Conservation (phyloP, 1,284 basidiomycete species). For the Moniliella sp. region DNA sequence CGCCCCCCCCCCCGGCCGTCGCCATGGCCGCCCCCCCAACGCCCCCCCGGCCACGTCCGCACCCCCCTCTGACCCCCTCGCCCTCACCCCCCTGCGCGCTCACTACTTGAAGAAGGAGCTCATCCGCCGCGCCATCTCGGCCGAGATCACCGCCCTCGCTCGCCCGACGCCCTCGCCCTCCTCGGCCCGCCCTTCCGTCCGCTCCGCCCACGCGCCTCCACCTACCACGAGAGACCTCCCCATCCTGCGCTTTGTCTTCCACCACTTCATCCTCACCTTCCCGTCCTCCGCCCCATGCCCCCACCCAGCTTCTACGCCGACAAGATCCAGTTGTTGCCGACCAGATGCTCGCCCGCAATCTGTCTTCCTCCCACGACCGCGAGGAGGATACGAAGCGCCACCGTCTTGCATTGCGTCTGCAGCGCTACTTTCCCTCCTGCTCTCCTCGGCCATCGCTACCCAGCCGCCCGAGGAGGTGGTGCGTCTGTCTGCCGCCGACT, state of each 20-base stretch:
- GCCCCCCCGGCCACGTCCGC: no score
- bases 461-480: slow-evolving; percentile 17
- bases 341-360: slow-evolving; percentile 22
- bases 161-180: slow-evolving; percentile 23
- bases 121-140: slow-evolving; percentile 58
- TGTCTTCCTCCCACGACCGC: slow-evolving; percentile 14
- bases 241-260: slow-evolving; percentile 26
- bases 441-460: slow-evolving; percentile 8
- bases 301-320: slow-evolving; percentile 29
- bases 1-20: no score
- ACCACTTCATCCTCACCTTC: slow-evolving; percentile 30
- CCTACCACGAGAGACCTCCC: slow-evolving; percentile 15
- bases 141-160: slow-evolving; percentile 14
- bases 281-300: slow-evolving; percentile 25
- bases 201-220: slow-evolving; percentile 5
- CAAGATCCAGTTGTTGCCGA: slow-evolving; percentile 31
- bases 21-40: no score
- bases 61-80: no score
- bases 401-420: slow-evolving; percentile 11
- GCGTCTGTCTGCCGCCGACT: slow-evolving; percentile 17
- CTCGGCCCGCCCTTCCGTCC: slow-evolving; percentile 30
- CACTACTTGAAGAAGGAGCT: slow-evolving; percentile 92
- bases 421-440: slow-evolving; percentile 16
- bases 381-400: slow-evolving; percentile 15
- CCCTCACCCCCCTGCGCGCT: slow-evolving; percentile 60